Percentiles rank a stretch among this genome's conserved stretches.
Conservation (phyloP, 2,329 filamentous ascomycete species). For the Cryphonectria parasitica region DNA sequence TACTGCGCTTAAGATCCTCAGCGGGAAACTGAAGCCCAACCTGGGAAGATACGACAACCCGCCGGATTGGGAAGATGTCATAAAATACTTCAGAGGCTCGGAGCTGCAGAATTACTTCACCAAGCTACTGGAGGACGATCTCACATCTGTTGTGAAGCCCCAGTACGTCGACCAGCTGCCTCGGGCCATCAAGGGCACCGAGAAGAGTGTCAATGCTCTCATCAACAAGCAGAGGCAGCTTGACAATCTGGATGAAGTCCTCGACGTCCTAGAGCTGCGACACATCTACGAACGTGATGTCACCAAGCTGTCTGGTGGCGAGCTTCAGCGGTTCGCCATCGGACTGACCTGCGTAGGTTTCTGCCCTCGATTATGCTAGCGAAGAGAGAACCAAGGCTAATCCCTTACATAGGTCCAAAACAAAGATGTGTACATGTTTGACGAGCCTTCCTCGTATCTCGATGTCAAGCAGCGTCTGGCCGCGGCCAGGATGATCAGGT, state of each 20-base stretch:
- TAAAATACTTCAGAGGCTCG: constrained; percentile 97
- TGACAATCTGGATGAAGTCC: constrained; percentile 79
- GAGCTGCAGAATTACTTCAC: constrained; percentile 99
- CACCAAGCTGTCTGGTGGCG: constrained; percentile 88
- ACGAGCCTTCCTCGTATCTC: constrained; percentile 97
- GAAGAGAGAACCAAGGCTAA: not conserved
- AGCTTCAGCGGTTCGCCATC: constrained; percentile 97
- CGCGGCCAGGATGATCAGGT: constrained; percentile 89
- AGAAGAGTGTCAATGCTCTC: constrained; percentile 79
- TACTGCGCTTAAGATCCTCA: constrained; percentile 98
- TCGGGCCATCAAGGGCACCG: constrained; percentile 80
- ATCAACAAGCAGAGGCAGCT: constrained; percentile 78
- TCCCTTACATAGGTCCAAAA: constrained; percentile 25
- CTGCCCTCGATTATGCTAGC: not conserved
- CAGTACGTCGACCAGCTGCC: constrained; percentile 99
- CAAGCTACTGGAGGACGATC: constrained; percentile 93
- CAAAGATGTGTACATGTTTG: constrained; percentile 81
- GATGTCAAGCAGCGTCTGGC: constrained; percentile 99
- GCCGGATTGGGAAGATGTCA: constrained; percentile 98
- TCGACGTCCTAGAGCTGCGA: constrained; percentile 80
- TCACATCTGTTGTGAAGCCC: constrained; percentile 98
- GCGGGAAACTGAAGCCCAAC: constrained; percentile 98
- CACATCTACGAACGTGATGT: constrained; percentile 94
- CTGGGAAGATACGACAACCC: constrained; percentile 93
- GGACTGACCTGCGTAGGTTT: constrained; percentile 77